These are phyloP conservation scores for Cornus kousa DNA, from an alignment of 148 eudicot species.

Conservation along the genomic window DNA sequence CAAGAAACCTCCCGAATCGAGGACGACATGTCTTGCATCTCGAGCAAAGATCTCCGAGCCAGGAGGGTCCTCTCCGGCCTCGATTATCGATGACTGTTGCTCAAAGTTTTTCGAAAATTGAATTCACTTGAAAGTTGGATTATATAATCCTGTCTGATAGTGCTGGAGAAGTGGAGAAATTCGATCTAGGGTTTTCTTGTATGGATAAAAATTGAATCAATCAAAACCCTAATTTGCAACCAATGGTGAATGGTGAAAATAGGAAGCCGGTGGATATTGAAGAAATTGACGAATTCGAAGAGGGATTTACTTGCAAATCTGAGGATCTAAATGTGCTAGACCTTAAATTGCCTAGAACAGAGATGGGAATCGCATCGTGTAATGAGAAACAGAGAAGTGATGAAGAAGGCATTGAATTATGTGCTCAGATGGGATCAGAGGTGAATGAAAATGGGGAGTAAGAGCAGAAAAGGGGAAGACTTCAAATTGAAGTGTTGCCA, in stretches of 20 bases:
- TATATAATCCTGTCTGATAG: too few species aligned
- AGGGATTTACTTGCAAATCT: background rate
- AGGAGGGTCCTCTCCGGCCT: slow-evolving; percentile 4
- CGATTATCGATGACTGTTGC: background rate
- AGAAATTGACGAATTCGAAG: background rate
- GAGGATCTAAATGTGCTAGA: background rate
- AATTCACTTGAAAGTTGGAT: too few species aligned
- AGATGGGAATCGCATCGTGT: background rate
- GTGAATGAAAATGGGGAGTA: background rate
- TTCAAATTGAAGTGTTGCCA: background rate
- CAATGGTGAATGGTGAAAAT: background rate
- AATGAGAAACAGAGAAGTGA: background rate
- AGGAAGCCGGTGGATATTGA: background rate
- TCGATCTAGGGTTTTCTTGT: background rate
- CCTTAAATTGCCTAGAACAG: background rate
- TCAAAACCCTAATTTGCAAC: background rate
- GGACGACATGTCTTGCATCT: background rate
- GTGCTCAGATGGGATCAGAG: background rate
- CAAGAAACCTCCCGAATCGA: background rate
- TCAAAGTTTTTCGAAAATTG: too few species aligned
- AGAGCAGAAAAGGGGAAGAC: background rate
- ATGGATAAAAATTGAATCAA: background rate
- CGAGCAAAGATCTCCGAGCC: slow-evolving; percentile 10
- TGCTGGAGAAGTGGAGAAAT: background rate
- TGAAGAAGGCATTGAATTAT: background rate